Evolutionary conservation across 805 yeast genomes (phyloP).

Genomic region (Ogataea philodendri): DNA sequence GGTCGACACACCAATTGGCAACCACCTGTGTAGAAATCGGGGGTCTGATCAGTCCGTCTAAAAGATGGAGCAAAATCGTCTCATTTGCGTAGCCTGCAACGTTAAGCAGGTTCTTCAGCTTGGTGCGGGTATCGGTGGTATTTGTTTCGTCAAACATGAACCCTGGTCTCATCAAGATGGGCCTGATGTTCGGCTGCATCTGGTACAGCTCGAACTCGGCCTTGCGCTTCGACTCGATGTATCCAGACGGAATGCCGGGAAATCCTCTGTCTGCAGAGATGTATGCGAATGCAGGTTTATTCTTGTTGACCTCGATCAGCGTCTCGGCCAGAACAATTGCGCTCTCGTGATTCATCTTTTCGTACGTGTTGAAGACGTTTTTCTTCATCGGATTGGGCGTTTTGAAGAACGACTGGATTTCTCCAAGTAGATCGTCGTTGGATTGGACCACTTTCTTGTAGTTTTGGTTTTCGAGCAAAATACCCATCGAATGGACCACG

Average conservation of each 20-base stretch:
- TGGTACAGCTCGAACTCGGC: constrained; percentile 61
- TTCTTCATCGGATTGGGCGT: constrained; percentile 66
- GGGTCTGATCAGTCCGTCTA: constrained; percentile 56
- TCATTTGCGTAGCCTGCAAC: constrained; percentile 45
- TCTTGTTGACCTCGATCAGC: constrained; percentile 31
- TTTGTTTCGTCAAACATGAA: constrained; percentile 65
- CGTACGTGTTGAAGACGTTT: constrained; percentile 47
- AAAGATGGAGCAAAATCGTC: constrained; percentile 38
- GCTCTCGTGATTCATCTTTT: constrained; percentile 64
- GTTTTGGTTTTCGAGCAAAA: constrained; percentile 62
- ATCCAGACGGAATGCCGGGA: constrained; percentile 67
- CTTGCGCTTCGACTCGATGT: constrained; percentile 70
- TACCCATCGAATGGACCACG: constrained; percentile 83
- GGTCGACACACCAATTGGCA: constrained; percentile 55
- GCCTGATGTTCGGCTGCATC: constrained; percentile 47
- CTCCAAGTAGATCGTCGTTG: constrained; percentile 30
- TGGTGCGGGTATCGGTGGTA: constrained; percentile 36
- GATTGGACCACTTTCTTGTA: constrained; percentile 58
- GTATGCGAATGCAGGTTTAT: constrained; percentile 54
- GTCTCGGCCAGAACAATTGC: constrained; percentile 64
- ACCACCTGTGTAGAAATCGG: constrained; percentile 67
- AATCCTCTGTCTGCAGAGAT: constrained; percentile 76
- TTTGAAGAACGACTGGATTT: constrained; percentile 39
- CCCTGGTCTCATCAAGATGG: constrained; percentile 76
- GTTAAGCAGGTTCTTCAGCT: constrained; percentile 43